A percentile compares a stretch with the other conserved stretches of the same genome.
phyloP scores from a whole-genome alignment of 2,329 filamentous ascomycete species.

The Volutella citrinella region DNA sequence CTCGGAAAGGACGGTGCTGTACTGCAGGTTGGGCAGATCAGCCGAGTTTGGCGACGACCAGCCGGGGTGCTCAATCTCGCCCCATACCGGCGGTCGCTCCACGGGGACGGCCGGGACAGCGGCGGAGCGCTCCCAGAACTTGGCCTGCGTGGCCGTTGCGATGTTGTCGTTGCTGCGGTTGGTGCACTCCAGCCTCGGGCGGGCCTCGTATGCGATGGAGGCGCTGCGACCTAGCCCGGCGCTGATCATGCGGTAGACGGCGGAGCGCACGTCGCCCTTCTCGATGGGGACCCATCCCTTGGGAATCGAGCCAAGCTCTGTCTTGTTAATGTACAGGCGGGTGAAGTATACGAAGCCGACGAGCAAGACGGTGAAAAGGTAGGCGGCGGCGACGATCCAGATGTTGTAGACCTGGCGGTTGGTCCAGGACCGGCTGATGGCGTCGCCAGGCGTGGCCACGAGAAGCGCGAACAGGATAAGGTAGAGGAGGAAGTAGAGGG shows the following conservation, averaged over 20 bases:
- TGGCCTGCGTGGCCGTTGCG: constrained; percentile 16
- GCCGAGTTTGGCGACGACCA: constrained; percentile 79
- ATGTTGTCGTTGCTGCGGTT: constrained; percentile 13
- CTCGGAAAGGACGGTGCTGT: constrained; percentile 75
- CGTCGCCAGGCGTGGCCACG: constrained; percentile 75
- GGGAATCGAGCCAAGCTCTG: constrained; percentile 76
- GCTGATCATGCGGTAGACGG: constrained; percentile 72
- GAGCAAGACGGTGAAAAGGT: constrained; percentile 68
- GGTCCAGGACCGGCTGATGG: constrained; percentile 71
- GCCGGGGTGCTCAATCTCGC: constrained; percentile 77
- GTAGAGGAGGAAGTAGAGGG: constrained; percentile 73
- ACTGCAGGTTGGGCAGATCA: constrained; percentile 79
- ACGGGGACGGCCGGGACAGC: constrained; percentile 37
- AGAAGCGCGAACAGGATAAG: constrained; percentile 71
- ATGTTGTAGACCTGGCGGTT: constrained; percentile 72
- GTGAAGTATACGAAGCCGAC: constrained; percentile 75
- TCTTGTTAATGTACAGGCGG: constrained; percentile 83
- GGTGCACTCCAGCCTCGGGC: constrained; percentile 27
- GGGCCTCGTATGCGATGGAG: constrained; percentile 69
- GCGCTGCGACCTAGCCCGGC: constrained; percentile 74
- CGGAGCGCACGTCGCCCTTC: constrained; percentile 74
- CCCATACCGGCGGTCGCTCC: constrained; percentile 64
- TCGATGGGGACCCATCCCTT: constrained; percentile 84
- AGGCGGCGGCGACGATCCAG: constrained; percentile 74
- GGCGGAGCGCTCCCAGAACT: constrained; percentile 32